Evolutionary conservation across 257 asterid genomes (phyloP).

Genomic region (Asclepias syriaca): DNA sequence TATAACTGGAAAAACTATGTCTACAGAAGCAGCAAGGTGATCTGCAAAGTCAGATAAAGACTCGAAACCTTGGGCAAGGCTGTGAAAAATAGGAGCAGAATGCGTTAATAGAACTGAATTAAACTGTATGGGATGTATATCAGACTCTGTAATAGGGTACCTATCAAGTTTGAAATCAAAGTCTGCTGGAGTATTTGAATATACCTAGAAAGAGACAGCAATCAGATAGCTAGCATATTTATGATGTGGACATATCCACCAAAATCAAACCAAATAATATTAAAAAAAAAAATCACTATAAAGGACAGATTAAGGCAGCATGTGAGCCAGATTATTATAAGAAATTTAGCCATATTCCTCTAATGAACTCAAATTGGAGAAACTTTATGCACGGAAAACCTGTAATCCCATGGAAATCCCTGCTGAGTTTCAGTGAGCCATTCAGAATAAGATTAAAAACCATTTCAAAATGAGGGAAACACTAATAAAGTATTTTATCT

Average conservation of each 20-base stretch:
- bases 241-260: not conserved
- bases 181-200: constrained; percentile 82
- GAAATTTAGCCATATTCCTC: not conserved
- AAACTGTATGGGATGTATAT: not conserved
- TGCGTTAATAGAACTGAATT: not conserved
- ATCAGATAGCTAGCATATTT: constrained; percentile 15
- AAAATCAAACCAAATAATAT: not conserved
- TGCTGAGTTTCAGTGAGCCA: not conserved
- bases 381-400: not conserved
- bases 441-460: not conserved
- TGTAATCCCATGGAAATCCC: not conserved
- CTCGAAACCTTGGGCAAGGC: constrained; percentile 81
- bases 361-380: not conserved
- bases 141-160: constrained; percentile 26
- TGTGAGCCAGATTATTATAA: not conserved
- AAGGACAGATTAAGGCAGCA: not conserved
- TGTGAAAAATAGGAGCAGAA: constrained; percentile 36
- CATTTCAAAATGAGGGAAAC: not conserved
- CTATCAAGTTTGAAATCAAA: constrained; percentile 88
- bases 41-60: constrained; percentile 56
- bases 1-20: constrained; percentile 86
- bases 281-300: not conserved
- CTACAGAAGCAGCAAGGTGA: constrained; percentile 71
- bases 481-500: no score
- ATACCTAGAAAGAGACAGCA: constrained; percentile 37